Evolutionary conservation across 2,329 filamentous ascomycete genomes (phyloP), one percentile per base, ranked within the genome.

Genomic region (Aureobasidium sp.): DNA sequence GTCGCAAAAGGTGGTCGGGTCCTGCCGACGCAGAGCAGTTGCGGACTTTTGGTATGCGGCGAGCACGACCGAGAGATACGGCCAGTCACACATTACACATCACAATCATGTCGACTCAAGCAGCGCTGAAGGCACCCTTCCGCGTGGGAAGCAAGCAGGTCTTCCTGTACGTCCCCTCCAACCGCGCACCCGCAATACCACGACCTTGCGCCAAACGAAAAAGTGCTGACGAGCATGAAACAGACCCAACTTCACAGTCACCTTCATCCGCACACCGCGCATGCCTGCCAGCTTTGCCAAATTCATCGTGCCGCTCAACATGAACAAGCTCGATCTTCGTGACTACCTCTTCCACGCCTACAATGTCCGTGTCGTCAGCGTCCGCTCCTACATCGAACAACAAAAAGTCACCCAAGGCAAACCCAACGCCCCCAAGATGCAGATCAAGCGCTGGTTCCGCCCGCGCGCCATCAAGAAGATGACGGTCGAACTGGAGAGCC

Each of bases 261-360:
- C 88, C 64, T 84, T 97, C 70, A 80, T 96, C 69, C 88, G 87
- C 68, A 88, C 86, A 63, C 84, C 85, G 34, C 81, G 84, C 67
- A 83, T 89, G 60, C 87, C 90, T 8, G 86, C 92, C 22, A 88
- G 86, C 74, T 91, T 90, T 74, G 94, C 93, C 66, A 88, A 87
- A 70, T 99, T 99, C 84, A 82, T 87, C 70, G 93, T 97, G 36
- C 94, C 94, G 12, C 83, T 97, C 69, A 86, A 84, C 69, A 91
- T 97, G 81, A 96, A 91, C 81, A 99, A 99, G 79, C 87, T 97
- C 76, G 94, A 99, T 75, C 79, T 99, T 45, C 90, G 91, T 75
- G 92, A 97, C 79, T 99, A 97, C 79, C 87, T 99, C 65, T 89
- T 85, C 79, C 87, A 96, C 75, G 84, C 84, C 47, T 99, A 99